Evolutionary conservation across 352 stramenopile genomes (phyloP), one percentile per base, ranked within the genome.

Genomic region (Pythium insidiosum): DNA sequence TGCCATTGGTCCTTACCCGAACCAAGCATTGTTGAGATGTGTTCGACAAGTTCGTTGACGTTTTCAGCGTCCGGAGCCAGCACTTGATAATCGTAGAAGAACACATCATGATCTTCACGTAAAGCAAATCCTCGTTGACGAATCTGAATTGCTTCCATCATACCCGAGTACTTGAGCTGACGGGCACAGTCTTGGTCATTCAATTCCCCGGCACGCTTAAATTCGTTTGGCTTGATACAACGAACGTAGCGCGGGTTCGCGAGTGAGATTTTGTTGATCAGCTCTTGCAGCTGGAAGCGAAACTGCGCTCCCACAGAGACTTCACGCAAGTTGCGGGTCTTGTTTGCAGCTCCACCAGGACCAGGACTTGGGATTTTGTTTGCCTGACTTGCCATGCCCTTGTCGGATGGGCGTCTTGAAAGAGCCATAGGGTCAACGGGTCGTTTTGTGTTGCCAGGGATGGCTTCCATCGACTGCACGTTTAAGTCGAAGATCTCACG

Each of bases 131-230:
- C 83, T 29, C 77, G 78, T 55, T 94, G 83, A 37, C 83, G 83
- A 36, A 95, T 95, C 53, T 95, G 81, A 39, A 95, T 94, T 10
- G 83, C 81, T 44, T 95, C 83, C 81, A 95, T 94, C 83, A 95
- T 95, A 28, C 84, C 84, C 15, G 84, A 94, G 47, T 95, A 95
- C 57, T 94, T 94, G 0, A 95, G 56, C 42, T 95, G 84, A 1
- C 84, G 78, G 2, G 86, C 76, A n/a, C 81, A 88, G 35, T 94
- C 80, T 1, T 51, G 53, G 34, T 89, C 82, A 40, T 94, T 89
- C 15, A 95, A 56, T 38, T 89, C 78, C 4, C 60, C 72, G 7
- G 81, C 68, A 4, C 65, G 68, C 55, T 94, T 94, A 44, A 84
- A 56, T 48, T 94, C 80, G 57, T 95, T 95, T 9, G 84, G 83